Evolutionary conservation across 2,329 filamentous ascomycete genomes (phyloP), one percentile per base, ranked within the genome.

Genomic region (Beauveria rudraprayagi): DNA sequence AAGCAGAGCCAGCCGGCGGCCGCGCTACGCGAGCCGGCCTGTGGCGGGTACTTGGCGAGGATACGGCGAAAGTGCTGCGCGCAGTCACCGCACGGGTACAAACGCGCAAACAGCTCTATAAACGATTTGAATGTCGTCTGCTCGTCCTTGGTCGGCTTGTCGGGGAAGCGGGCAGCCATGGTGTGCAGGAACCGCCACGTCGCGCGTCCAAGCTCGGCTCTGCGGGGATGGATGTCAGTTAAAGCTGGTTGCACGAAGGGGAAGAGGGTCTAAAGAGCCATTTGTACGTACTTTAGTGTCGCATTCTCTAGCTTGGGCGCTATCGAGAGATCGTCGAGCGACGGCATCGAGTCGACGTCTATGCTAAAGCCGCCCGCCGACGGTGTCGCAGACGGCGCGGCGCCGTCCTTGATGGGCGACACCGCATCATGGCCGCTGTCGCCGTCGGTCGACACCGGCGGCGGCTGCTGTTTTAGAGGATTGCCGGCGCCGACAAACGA

Each of bases 221-320:
- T 84, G 67, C 8, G 26, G 34, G 26, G 47, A 5, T 7, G 22
- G 5, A 24, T 46, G 54, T 48, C 41, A 50, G 47, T 26, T 1
- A 17, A 17, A 17, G 19, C 22, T 50, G 7, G 47, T 14, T 46
- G 7, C 26, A 30, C n/a, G 9, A 6, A 2, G 16, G 17, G 17
- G 28, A 19, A 22, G 5, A 11, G 5, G 11, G 34, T 14, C 10
- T 5, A 37, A 16, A 16, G 34, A 14, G 34, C 4, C 34, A 37
- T 16, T 16, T 37, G 34, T 37, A 16, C 34, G 55, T 77, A 88
- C 86, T 93, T 94, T 59, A 85, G 78, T 7, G 90, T 94, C 63
- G 88, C 89, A 74, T 94, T 94, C 70, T 90, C 90, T 58, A 94
- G 78, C 75, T 91, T 92, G 1, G 89, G 87, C 56, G 90, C 90